Evolutionary conservation across 2,329 filamentous ascomycete genomes (phyloP).

Genomic region (Colletotrichum theobromicola): DNA sequence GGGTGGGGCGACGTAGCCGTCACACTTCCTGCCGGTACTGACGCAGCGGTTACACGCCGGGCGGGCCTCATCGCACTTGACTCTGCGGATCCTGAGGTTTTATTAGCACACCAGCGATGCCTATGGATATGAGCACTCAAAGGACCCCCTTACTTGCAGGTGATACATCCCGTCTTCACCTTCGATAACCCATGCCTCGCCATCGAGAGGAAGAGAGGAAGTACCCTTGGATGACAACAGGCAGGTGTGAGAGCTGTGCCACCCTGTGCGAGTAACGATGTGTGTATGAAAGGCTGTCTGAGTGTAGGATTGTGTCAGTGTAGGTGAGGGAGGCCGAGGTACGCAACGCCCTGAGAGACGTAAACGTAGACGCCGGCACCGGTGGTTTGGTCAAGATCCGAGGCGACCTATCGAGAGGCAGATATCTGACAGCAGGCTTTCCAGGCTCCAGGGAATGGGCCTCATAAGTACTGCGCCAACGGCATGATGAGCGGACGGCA

Average conservation of each 20-base stretch:
- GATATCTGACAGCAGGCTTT: not conserved
- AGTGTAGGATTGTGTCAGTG: not conserved
- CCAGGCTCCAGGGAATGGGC: not conserved
- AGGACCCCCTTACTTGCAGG: slow-evolving; percentile 27
- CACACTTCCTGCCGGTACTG: slow-evolving; percentile 31
- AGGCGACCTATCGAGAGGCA: not conserved
- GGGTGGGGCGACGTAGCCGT: slow-evolving; percentile 30
- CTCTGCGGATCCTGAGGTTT: slow-evolving; percentile 28
- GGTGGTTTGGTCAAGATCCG: not conserved
- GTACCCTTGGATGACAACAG: not conserved
- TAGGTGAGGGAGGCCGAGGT: not conserved
- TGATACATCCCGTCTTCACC: slow-evolving; percentile 28
- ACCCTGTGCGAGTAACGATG: not conserved
- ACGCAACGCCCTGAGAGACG: not conserved
- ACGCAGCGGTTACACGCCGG: slow-evolving; percentile 32
- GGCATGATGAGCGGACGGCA: not conserved
- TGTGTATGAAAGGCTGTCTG: not conserved
- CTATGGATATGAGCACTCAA: not conserved
- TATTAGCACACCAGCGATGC: not conserved
- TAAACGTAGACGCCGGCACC: not conserved
- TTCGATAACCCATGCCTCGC: slow-evolving; percentile 7
- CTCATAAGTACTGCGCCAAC: not conserved
- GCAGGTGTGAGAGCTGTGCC: not conserved
- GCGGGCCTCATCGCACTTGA: slow-evolving; percentile 37
- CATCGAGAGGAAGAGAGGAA: not conserved